Evolutionary conservation across 2,329 filamentous ascomycete genomes (phyloP).

Genomic region (Talaromyces piceae): DNA sequence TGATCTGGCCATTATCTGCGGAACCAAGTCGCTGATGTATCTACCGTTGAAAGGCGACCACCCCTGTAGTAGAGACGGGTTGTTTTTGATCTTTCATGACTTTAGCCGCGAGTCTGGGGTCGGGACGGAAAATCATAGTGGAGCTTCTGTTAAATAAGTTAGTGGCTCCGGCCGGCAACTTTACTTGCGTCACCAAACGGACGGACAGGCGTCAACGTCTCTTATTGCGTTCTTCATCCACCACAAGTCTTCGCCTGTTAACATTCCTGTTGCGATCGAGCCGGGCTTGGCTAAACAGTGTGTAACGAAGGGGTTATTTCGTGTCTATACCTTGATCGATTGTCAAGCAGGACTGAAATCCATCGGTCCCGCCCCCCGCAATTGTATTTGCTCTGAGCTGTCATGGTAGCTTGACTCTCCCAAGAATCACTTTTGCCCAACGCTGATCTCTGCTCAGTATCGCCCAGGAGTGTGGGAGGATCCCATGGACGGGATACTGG

Average conservation of each 20-base stretch:
- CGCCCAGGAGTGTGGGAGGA: constrained; percentile 46
- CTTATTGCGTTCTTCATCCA: not conserved
- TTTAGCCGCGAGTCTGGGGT: constrained; percentile 25
- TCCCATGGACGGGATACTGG: constrained; percentile 46
- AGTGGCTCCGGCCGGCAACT: not conserved
- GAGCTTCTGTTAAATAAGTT: constrained; percentile 5
- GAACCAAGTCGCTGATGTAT: not conserved
- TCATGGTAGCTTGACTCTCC: constrained; percentile 3
- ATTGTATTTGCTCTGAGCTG: too few relatives aligned
- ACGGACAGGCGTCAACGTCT: not conserved
- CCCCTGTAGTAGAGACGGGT: not conserved
- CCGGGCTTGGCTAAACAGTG: not conserved
- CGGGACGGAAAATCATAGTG: constrained; percentile 34
- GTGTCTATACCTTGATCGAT: not conserved
- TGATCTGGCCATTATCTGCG: constrained; percentile 48
- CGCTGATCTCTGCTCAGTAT: constrained; percentile 26
- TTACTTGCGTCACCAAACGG: constrained; percentile 7
- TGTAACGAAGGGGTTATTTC: not conserved
- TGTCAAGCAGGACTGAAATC: too few relatives aligned
- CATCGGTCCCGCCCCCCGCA: not conserved
- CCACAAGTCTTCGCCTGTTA: not conserved
- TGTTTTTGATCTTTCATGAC: too few relatives aligned
- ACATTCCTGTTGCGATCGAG: not conserved
- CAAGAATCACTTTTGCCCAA: not conserved
- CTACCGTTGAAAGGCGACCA: not conserved